Evolutionary conservation across 148 eudicot species (phyloP).

Genomic region (Fagopyrum esculentum): DNA sequence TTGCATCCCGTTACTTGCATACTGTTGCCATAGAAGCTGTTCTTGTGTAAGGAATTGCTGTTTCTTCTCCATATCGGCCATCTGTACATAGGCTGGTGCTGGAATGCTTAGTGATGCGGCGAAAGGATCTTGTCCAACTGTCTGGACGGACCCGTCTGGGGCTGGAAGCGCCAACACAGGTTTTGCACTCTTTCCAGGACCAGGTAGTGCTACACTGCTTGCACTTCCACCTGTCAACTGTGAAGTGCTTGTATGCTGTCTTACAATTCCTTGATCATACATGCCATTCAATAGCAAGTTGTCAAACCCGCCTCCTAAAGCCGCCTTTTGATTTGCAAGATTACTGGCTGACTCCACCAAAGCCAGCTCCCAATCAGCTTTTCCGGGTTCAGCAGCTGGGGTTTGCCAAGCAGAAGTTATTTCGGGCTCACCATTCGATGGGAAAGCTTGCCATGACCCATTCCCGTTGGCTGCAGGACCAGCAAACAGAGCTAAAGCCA

Average conservation of each 20-base stretch:
- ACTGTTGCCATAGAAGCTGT: slow-evolving; percentile 81
- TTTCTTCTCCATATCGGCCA: slow-evolving; percentile 90
- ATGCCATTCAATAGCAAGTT: slow-evolving; percentile 56
- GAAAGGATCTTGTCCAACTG: slow-evolving; percentile 66
- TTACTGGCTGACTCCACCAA: slow-evolving; percentile 70
- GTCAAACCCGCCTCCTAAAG: slow-evolving; percentile 63
- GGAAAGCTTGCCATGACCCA: slow-evolving; percentile 63
- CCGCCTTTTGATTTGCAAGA: slow-evolving; percentile 48
- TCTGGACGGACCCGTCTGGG: slow-evolving; percentile 54
- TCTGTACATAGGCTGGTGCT: slow-evolving; percentile 79
- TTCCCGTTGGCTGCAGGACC: slow-evolving; percentile 47
- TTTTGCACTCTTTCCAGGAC: slow-evolving; percentile 32
- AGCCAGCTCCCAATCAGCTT: slow-evolving; percentile 88
- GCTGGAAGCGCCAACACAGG: slow-evolving; percentile 78
- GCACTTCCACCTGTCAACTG: slow-evolving; percentile 69
- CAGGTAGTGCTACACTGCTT: slow-evolving; percentile 71
- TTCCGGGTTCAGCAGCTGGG: slow-evolving; percentile 69
- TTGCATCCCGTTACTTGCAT: slow-evolving; percentile 73
- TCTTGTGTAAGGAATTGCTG: slow-evolving; percentile 76
- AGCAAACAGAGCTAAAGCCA: slow-evolving; percentile 67
- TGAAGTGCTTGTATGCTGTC: slow-evolving; percentile 49
- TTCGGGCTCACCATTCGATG: slow-evolving; percentile 39
- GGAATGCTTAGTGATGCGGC: slow-evolving; percentile 63
- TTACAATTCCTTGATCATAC: slow-evolving; percentile 68
- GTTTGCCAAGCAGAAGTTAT: slow-evolving; percentile 85